Evolutionary conservation across 2,329 filamentous ascomycete species (phyloP).

Genomic region (Cyphellophora attinorum): DNA sequence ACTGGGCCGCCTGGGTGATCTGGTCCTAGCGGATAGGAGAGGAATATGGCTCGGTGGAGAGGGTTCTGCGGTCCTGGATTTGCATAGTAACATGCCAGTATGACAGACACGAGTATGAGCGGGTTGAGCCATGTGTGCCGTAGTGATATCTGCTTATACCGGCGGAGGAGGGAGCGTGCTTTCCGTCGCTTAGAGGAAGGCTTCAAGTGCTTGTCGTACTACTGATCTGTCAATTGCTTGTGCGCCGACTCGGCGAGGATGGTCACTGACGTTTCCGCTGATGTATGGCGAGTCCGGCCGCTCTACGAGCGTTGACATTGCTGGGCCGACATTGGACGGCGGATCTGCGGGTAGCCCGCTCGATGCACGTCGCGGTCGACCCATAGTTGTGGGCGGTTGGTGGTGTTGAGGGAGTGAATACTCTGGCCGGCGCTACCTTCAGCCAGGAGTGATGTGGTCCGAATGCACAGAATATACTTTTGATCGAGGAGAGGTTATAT

Average conservation of each 20-base stretch:
- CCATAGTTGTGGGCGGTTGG: conserved; percentile 5
- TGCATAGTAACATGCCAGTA: conserved; percentile 57
- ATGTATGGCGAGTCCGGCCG: too few species aligned
- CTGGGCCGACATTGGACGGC: conserved; percentile 35
- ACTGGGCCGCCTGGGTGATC: conserved; percentile 31
- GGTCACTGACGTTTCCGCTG: too few species aligned
- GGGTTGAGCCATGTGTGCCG: conserved; percentile 52
- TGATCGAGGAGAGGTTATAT: too few species aligned
- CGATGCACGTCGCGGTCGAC: conserved; percentile 30
- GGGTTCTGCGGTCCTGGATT: conserved; percentile 67
- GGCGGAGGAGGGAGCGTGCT: conserved; percentile 31
- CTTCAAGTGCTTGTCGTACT: conserved; percentile 18
- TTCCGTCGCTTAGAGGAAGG: conserved; percentile 34
- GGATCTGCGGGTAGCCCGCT: conserved; percentile 37
- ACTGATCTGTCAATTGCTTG: too few species aligned
- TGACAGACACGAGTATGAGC: conserved; percentile 52
- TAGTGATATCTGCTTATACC: conserved; percentile 27
- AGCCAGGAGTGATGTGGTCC: too few species aligned
- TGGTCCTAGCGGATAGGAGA: conserved; percentile 65
- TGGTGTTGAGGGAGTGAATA: background rate
- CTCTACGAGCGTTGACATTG: conserved; percentile 37
- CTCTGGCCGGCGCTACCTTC: too few species aligned
- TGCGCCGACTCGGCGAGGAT: too few species aligned
- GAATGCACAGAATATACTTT: too few species aligned
- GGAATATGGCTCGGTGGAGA: conserved; percentile 66